Evolutionary conservation across 2,329 filamentous ascomycete genomes (phyloP), one percentile per base, ranked within the genome.

Genomic region (Reticulascus tulasneorum): DNA sequence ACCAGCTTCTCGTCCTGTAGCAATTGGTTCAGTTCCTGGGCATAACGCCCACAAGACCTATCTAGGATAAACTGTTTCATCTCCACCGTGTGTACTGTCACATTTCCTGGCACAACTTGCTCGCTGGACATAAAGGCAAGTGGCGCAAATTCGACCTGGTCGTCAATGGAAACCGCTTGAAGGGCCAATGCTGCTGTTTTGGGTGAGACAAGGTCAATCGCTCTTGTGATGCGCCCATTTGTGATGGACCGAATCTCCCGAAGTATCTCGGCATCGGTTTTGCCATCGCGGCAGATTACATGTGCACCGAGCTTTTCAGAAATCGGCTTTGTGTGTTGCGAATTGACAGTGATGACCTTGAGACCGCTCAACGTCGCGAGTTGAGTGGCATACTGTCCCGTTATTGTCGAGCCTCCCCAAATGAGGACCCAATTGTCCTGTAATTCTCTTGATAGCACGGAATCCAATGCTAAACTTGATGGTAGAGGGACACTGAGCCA

Each of bases 381-480:
- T 42, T 67, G 62, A 9, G 58, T 62, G 7, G 60, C 53, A 27
- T 64, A 65, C 41, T 66, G 61, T 2, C 60, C 63, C 4, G 63
- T 66, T 7, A 62, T 54, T 3, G 62, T 62, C 11, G 60, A 62
- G 16, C 63, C 64, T 22, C 63, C 63, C 64, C 63, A 66, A 19
- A 66, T 52, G 9, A 65, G 43, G 19, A 64, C n/a, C n/a, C n/a
- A n/a, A n/a, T n/a, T 39, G 8, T n/a, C 50, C 49, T 52, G 23
- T 47, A 32, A 30, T 48, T 42, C 38, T 50, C 35, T 48, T 44
- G 37, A 48, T 36, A 31, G 24, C 15, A 20, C 39, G n/a, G 29
- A 33, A 21, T 33, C 37, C 45, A n/a, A n/a, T 32, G 18, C 38
- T 26, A 20, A 28, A 29, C 24, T 35, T 30, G 37, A 38, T 18